A percentile compares a stretch with the other conserved stretches of the same genome.
These are phyloP conservation scores for Ormosia semicastrata DNA, from an alignment of 306 rosid genomes.

Conservation along the genomic window DNA sequence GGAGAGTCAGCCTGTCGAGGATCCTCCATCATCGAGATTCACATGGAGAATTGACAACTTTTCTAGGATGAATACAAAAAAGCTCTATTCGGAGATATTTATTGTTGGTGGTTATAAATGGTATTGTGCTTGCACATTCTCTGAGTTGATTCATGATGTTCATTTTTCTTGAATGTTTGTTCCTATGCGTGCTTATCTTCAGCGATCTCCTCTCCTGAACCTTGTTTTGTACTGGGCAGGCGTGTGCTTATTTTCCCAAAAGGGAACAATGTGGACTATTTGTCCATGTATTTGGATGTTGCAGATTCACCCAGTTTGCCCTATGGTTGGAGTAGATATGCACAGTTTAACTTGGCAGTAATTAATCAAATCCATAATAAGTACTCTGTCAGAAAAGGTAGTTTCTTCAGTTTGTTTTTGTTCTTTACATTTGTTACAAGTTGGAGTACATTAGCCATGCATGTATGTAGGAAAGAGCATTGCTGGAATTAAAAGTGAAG, in stretches of 20 bases:
- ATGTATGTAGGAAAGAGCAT: slow-evolving; percentile 12
- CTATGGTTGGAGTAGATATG: slow-evolving; percentile 90
- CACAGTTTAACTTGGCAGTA: slow-evolving; percentile 83
- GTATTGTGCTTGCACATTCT: slow-evolving; percentile 37
- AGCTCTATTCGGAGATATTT: slow-evolving; percentile 75
- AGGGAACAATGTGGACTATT: slow-evolving; percentile 86
- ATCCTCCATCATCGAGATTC: slow-evolving; percentile 71
- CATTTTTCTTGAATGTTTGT: background rate
- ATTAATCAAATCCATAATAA: slow-evolving; percentile 65
- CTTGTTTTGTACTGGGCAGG: slow-evolving; percentile 48
- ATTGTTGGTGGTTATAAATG: slow-evolving; percentile 82
- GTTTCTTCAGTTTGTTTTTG: slow-evolving; percentile 19
- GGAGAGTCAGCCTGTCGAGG: slow-evolving; percentile 79
- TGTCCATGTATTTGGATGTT: slow-evolving; percentile 90
- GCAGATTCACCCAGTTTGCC: slow-evolving; percentile 79
- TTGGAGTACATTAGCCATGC: background rate
- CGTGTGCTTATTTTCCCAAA: slow-evolving; percentile 87
- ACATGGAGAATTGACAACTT: slow-evolving; percentile 88
- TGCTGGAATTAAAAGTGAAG: slow-evolving; percentile 4
- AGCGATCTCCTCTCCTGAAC: slow-evolving; percentile 13
- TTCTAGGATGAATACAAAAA: slow-evolving; percentile 65
- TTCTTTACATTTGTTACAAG: slow-evolving; percentile 12
- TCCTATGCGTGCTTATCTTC: background rate
- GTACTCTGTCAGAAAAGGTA: slow-evolving; percentile 82
- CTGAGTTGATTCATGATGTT: background rate